phyloP scores from a whole-genome alignment of 257 asterid species.

The Rauvolfia tetraphylla region DNA sequence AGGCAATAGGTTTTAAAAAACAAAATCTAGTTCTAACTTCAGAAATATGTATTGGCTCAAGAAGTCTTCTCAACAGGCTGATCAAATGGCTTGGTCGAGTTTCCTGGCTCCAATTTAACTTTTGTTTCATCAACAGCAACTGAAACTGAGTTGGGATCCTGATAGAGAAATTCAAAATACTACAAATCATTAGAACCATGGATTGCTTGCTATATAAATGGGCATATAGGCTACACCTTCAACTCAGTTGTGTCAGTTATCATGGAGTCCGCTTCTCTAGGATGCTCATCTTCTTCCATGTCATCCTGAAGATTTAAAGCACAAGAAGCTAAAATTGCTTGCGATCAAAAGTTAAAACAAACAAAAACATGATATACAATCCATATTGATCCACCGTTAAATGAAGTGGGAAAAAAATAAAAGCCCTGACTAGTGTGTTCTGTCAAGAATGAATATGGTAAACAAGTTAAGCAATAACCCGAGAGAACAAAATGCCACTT shows the following conservation, averaged over 20 bases:
- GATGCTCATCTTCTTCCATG: slow-evolving; percentile 27
- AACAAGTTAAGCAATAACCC: neutral
- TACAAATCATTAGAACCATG: neutral
- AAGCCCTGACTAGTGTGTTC: neutral
- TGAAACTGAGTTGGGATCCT: slow-evolving; percentile 26
- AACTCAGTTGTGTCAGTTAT: slow-evolving; percentile 21
- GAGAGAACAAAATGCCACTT: neutral
- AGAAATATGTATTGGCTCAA: neutral
- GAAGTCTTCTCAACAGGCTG: slow-evolving; percentile 22
- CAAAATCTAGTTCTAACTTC: neutral
- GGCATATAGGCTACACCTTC: slow-evolving; percentile 23
- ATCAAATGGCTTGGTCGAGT: slow-evolving; percentile 32
- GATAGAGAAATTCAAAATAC: slow-evolving; percentile 16
- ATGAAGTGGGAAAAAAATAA: neutral
- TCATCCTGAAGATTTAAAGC: slow-evolving; percentile 30
- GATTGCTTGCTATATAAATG: slow-evolving; percentile 7
- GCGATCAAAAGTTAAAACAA: neutral
- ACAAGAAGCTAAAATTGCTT: neutral
- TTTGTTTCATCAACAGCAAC: slow-evolving; percentile 26
- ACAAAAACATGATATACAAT: neutral
- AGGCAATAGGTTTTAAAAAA: neutral
- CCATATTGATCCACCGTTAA: neutral
- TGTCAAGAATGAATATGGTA: neutral
- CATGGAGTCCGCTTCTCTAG: slow-evolving; percentile 25
- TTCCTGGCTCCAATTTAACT: slow-evolving; percentile 30